These are phyloP conservation scores for Hordeum pubiflorum DNA, from an alignment of 202 grass and related monocot genomes.

Conservation along the genomic window DNA sequence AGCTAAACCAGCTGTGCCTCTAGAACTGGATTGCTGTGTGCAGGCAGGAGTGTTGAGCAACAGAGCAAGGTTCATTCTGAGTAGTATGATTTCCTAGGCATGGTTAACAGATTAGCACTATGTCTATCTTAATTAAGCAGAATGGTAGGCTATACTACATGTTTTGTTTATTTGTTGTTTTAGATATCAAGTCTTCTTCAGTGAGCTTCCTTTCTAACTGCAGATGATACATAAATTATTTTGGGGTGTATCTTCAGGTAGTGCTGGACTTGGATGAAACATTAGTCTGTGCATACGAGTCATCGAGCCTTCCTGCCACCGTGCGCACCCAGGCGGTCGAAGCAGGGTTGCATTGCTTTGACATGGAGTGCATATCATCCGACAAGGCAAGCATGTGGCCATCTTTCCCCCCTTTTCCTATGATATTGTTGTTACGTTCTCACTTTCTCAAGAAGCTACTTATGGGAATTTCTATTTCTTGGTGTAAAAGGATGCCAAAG, in stretches of 20 bases:
- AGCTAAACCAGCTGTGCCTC: neutral
- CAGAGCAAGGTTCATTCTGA: neutral
- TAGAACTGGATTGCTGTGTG: neutral
- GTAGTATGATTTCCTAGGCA: neutral
- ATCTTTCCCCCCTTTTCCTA: neutral
- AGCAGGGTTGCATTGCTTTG: slow-evolving; percentile 70
- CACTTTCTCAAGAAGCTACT: slow-evolving; percentile 10
- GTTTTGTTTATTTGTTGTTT: neutral
- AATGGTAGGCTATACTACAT: neutral
- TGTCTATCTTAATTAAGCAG: neutral
- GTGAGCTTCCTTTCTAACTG: neutral
- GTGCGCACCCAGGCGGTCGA: slow-evolving; percentile 47
- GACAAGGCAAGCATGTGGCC: slow-evolving; percentile 42
- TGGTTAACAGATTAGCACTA: neutral
- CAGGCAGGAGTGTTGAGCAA: neutral
- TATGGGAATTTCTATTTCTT: slow-evolving; percentile 1
- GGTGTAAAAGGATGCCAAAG: slow-evolving; percentile 58
- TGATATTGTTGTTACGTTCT: neutral
- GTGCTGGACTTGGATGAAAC: slow-evolving; percentile 96
- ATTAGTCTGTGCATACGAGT: slow-evolving; percentile 70
- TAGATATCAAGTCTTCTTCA: slow-evolving; percentile 2
- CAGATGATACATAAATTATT: neutral
- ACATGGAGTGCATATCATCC: slow-evolving; percentile 63
- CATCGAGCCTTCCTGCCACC: slow-evolving; percentile 48
- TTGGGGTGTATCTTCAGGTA: slow-evolving; percentile 41